Evolutionary conservation across 768 basidiomycete genomes (phyloP).

Genomic region (Collybia sordida): DNA sequence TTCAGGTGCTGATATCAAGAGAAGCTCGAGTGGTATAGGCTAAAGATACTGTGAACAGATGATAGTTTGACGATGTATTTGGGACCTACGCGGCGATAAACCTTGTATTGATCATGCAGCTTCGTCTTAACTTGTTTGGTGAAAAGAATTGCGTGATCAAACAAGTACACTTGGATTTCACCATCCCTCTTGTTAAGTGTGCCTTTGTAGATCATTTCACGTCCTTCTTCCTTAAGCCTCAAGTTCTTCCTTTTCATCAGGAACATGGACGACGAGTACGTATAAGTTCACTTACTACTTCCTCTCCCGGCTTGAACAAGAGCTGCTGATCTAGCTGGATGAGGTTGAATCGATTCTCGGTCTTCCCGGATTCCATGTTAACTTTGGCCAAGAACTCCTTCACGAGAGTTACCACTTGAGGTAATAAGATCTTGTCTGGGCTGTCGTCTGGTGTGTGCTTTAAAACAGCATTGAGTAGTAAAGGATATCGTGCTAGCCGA

Average conservation of each 20-base stretch:
- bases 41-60: slow-evolving; percentile 23
- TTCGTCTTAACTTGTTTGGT: slow-evolving; percentile 82
- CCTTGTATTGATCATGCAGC: slow-evolving; percentile 89
- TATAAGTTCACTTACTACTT: slow-evolving; percentile 61
- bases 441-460: slow-evolving; percentile 92
- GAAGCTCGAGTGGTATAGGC: slow-evolving; percentile 95
- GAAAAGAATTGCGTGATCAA: slow-evolving; percentile 95
- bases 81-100: slow-evolving; percentile 82
- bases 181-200: slow-evolving; percentile 87
- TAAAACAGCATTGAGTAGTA: slow-evolving; percentile 86
- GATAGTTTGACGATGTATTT: too few relatives aligned
- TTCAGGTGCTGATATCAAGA: slow-evolving; percentile 78
- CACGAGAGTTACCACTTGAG: slow-evolving; percentile 74
- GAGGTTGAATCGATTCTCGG: slow-evolving; percentile 95
- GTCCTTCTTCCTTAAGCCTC: slow-evolving; percentile 79
- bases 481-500: slow-evolving; percentile 93
- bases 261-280: not conserved
- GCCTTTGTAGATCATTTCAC: slow-evolving; percentile 92
- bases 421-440: slow-evolving; percentile 76
- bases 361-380: slow-evolving; percentile 91
- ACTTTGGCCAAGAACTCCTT: slow-evolving; percentile 85
- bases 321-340: slow-evolving; percentile 92
- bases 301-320: slow-evolving; percentile 84
- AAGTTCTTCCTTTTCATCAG: slow-evolving; percentile 58
- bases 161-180: slow-evolving; percentile 91